phyloP scores from a whole-genome alignment of 2,329 filamentous ascomycete species.

The Nemania sp. region DNA sequence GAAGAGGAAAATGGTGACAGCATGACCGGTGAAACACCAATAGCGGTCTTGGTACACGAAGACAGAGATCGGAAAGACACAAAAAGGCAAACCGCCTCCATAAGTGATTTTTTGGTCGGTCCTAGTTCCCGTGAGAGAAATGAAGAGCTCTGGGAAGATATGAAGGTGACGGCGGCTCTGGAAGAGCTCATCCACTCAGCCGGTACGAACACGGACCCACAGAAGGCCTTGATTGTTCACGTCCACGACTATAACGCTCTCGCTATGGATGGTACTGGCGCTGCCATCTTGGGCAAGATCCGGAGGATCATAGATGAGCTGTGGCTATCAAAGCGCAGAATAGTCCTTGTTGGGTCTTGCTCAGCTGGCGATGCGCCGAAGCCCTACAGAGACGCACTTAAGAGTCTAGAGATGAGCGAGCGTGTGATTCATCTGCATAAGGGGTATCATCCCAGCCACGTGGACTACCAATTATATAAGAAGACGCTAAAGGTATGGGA shows the following conservation, averaged over 20 bases:
- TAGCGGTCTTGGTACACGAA: slow-evolving; percentile 23
- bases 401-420: slow-evolving; percentile 46
- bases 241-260: slow-evolving; percentile 83
- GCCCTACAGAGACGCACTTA: slow-evolving; percentile 46
- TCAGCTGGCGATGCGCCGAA: slow-evolving; percentile 55
- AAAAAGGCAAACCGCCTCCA: slow-evolving; percentile 39
- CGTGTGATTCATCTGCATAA: slow-evolving; percentile 33
- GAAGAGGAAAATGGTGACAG: slow-evolving; percentile 26
- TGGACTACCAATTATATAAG: background rate
- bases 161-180: slow-evolving; percentile 62
- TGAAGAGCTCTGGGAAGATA: slow-evolving; percentile 61
- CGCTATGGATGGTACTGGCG: slow-evolving; percentile 66
- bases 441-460: background rate
- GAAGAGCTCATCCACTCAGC: slow-evolving; percentile 59
- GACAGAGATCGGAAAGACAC: slow-evolving; percentile 30
- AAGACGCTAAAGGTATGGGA: slow-evolving; percentile 17
- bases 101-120: slow-evolving; percentile 49
- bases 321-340: slow-evolving; percentile 69
- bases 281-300: slow-evolving; percentile 69
- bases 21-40: slow-evolving; percentile 13
- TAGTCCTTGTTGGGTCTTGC: slow-evolving; percentile 81
- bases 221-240: slow-evolving; percentile 69
- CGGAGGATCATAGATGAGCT: slow-evolving; percentile 71
- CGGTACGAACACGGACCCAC: slow-evolving; percentile 40
- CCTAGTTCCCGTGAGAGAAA: slow-evolving; percentile 43